Conservation (phyloP, 2,329 filamentous ascomycete genomes). For the Berkeleyomyces rouxiae region DNA sequence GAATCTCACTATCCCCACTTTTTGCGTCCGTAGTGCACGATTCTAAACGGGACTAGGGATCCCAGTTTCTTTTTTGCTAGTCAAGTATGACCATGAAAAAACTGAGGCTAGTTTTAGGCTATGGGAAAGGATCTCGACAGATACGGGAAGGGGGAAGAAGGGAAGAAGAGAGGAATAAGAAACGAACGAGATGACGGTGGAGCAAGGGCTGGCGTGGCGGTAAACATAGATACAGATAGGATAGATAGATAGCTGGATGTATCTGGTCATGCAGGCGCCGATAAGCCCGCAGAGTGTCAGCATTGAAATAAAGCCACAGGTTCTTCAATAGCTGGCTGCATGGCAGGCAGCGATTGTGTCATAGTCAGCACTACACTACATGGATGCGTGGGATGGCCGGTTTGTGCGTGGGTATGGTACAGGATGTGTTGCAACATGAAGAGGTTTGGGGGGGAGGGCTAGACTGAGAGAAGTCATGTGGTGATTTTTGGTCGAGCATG, state of each 20-base stretch:
- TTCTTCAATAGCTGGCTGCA: no score
- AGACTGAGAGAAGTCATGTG: neutral
- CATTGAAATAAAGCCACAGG: no score
- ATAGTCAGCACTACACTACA: no score
- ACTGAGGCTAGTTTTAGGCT: neutral
- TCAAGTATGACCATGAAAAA: neutral
- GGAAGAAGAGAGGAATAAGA: neutral
- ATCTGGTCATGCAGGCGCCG: no score
- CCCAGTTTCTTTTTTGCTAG: neutral
- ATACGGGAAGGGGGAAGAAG: neutral
- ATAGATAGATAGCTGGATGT: neutral
- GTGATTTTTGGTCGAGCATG: neutral
- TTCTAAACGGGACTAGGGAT: no score
- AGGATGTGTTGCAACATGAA: no score
- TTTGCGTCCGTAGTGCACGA: no score
- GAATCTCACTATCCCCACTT: no score
- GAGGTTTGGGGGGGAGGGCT: neutral
- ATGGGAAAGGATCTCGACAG: neutral
- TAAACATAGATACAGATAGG: neutral
- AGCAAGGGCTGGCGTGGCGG: neutral
- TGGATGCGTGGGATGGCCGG: no score
- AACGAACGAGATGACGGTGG: neutral
- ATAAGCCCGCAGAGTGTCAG: no score
- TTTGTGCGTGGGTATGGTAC: no score
- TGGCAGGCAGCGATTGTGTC: no score